Evolutionary conservation across 768 basidiomycete genomes (phyloP), one percentile per base, ranked within the genome.

Genomic region (Rhizopogon roseolus): DNA sequence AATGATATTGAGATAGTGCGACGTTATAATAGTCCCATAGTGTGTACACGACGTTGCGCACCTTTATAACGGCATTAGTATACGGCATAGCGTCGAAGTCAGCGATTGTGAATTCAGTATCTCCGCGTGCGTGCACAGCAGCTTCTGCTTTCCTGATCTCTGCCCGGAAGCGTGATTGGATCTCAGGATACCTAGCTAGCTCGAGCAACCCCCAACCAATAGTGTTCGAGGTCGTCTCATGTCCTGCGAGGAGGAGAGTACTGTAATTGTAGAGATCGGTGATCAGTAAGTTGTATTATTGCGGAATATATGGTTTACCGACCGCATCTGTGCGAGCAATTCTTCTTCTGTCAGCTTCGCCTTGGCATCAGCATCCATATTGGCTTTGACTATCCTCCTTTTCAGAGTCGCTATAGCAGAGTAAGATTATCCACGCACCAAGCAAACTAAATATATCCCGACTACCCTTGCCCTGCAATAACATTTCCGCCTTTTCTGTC

Each of bases 141-240:
- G 28, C 54, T 1, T 42, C 49, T 34, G 43, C 39, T 10, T 53
- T 40, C 34, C 41, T 40, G 25, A 61, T 56, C 45, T 64, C 63
- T 6, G 37, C 54, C 11, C 63, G 57, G 7, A 62, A 42, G 43
- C 50, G 45, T 1, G 17, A 36, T 40, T 64, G 63, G 34, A 46
- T 57, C 4, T 51, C 44, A 0, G 54, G 56, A 41, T 56, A 48
- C 41, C 54, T 61, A 13, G 63, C 54, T 7, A 64, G 45, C 37
- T 64, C 63, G 38, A 59, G 43, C 1, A 64, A 41, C 14, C 54
- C 53, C 63, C 63, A 63, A 29, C 42, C 71, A 17, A 82, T 57
- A 5, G 75, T 74, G 28, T 75, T 80, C 3, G 82, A 76, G 39
- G 79, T 82, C 5, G 83, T 85, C 63, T 86, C 84, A 63, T 85